Percentiles rank a stretch among this genome's conserved stretches.
phyloP scores from a whole-genome alignment of 2,329 filamentous ascomycete genomes.

The Fusarium sp. region DNA sequence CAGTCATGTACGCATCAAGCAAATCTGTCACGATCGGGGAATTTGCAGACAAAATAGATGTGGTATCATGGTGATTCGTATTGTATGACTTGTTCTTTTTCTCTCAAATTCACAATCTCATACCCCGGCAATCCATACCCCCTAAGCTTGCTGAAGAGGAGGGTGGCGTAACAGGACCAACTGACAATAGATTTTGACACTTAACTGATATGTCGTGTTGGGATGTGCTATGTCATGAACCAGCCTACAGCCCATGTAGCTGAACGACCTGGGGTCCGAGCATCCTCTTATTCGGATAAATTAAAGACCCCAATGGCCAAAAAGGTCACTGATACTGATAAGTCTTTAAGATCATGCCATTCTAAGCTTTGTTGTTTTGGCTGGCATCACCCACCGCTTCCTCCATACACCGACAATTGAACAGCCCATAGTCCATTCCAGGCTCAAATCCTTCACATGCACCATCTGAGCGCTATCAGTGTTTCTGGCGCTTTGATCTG shows the following conservation, averaged over 20 bases:
- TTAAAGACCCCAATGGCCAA: not conserved
- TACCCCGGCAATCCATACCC: not conserved
- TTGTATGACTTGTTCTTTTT: not conserved
- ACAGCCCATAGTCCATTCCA: constrained; percentile 10
- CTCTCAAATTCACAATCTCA: not conserved
- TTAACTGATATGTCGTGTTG: not conserved
- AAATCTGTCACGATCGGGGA: not conserved
- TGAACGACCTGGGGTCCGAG: not conserved
- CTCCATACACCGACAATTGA: constrained; percentile 24
- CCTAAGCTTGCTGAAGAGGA: not conserved
- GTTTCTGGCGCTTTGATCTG: constrained; percentile 20
- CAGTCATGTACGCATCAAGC: not conserved
- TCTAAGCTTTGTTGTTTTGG: constrained; percentile 3
- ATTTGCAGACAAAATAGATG: not conserved
- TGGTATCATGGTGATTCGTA: not conserved
- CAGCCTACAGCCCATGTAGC: not conserved
- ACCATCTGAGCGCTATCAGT: constrained; percentile 4
- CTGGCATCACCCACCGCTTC: constrained; percentile 12
- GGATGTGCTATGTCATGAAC: not conserved
- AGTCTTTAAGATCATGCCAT: not conserved
- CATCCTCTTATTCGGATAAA: constrained; percentile 8
- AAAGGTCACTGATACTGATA: not conserved
- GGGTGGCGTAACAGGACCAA: not conserved
- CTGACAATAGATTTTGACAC: not conserved
- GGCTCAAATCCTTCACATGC: constrained; percentile 6